These are phyloP conservation scores for Kregervanrija delftensis DNA, from an alignment of 805 yeast species.

Conservation along the genomic window DNA sequence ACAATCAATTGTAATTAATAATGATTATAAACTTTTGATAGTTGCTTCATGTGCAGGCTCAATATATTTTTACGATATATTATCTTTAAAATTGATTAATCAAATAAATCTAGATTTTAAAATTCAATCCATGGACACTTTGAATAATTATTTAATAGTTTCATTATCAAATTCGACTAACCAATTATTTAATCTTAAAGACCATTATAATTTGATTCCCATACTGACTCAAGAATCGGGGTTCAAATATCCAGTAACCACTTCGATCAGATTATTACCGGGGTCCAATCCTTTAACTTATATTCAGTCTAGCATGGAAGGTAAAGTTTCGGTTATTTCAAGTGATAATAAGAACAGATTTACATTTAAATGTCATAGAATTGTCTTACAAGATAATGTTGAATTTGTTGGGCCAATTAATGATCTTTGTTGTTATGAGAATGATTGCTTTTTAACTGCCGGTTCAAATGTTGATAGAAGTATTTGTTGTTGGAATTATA, in stretches of 20 bases:
- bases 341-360: conserved; percentile 32
- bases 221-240: conserved; percentile 53
- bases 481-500: conserved; percentile 27
- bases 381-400: conserved; percentile 14
- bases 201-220: conserved; percentile 31
- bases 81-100: conserved; percentile 14
- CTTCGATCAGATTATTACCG: conserved; percentile 47
- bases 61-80: conserved; percentile 1
- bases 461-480: conserved; percentile 23
- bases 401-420: conserved; percentile 22
- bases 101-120: conserved; percentile 27
- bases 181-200: conserved; percentile 48
- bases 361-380: conserved; percentile 79
- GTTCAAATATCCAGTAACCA: conserved; percentile 52
- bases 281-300: conserved; percentile 23
- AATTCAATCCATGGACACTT: conserved; percentile 55
- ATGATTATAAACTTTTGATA: conserved; percentile 27
- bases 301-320: conserved; percentile 72
- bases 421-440: conserved; percentile 13
- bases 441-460: conserved; percentile 18
- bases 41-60: conserved; percentile 54
- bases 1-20: conserved; percentile 1
- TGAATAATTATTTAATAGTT: conserved; percentile 32
- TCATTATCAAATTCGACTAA: conserved; percentile 47
- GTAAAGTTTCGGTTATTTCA: conserved; percentile 70